A percentile compares a stretch with the other conserved stretches of the same genome.
Conservation (phyloP, 208 protist species). For the Crithidia bombi region DNA sequence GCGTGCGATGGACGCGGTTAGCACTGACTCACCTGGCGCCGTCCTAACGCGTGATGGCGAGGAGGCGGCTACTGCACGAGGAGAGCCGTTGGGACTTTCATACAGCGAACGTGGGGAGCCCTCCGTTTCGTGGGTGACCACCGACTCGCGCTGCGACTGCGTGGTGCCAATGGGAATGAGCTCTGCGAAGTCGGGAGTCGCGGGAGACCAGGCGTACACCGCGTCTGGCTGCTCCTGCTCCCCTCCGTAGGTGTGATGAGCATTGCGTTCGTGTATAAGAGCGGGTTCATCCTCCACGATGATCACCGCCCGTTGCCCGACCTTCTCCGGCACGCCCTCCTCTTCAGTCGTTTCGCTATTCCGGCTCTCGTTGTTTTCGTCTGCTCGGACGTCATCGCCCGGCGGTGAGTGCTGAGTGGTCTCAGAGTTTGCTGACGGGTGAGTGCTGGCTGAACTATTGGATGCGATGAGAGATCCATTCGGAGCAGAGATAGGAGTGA, state of each 20-base stretch:
- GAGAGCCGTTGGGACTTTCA: conserved; percentile 1
- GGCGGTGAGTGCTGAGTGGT: neutral
- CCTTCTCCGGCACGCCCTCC: neutral
- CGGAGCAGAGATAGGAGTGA: neutral
- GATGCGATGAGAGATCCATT: neutral
- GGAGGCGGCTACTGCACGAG: neutral
- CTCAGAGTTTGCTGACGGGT: neutral
- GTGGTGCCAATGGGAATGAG: conserved; percentile 9
- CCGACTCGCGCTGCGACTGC: conserved; percentile 16
- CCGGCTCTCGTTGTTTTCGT: no score
- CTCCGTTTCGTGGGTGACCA: neutral
- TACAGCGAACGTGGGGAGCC: neutral
- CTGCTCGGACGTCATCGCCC: neutral
- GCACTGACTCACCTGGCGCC: neutral
- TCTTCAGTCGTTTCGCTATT: neutral
- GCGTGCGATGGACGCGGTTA: neutral
- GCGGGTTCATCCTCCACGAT: conserved; percentile 9
- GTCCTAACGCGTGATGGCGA: neutral
- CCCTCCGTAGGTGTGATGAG: neutral
- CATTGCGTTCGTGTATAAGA: conserved; percentile 4
- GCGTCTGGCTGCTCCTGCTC: neutral
- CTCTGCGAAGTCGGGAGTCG: conserved; percentile 9
- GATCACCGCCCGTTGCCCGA: neutral
- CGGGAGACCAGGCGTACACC: neutral
- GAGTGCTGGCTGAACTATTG: neutral